These are phyloP conservation scores for Aspergillaceae sp. DNA, from an alignment of 2,329 filamentous ascomycete genomes.

Conservation along the genomic window DNA sequence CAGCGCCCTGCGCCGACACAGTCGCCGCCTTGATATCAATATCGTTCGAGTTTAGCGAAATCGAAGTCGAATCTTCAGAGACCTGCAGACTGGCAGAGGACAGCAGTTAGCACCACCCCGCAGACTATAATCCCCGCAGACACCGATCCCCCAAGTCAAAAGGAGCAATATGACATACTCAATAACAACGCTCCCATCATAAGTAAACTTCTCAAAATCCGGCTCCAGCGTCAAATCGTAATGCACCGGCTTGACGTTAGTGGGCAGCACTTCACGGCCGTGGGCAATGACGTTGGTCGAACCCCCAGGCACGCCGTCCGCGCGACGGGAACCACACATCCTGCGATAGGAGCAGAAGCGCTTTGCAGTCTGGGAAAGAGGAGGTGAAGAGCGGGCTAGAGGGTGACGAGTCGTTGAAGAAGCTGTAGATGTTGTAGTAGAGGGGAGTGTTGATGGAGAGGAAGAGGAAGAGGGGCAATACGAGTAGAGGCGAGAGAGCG, in stretches of 20 bases:
- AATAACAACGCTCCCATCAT: slow-evolving; percentile 74
- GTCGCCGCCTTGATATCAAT: slow-evolving; percentile 70
- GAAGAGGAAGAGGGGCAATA: slow-evolving; percentile 19
- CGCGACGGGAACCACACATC: slow-evolving; percentile 61
- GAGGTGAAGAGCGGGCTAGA: slow-evolving; percentile 12
- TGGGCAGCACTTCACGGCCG: slow-evolving; percentile 76
- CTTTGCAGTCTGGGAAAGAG: slow-evolving; percentile 26
- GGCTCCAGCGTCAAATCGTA: slow-evolving; percentile 90
- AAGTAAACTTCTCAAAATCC: slow-evolving; percentile 78
- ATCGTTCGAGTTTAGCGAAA: slow-evolving; percentile 81
- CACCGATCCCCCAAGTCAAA: neutral
- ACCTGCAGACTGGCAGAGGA: slow-evolving; percentile 58
- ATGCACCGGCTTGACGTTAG: slow-evolving; percentile 84
- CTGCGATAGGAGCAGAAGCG: slow-evolving; percentile 68
- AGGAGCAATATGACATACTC: slow-evolving; percentile 46
- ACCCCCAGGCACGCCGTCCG: slow-evolving; percentile 43
- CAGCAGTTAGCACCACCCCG: slow-evolving; percentile 5
- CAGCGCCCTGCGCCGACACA: slow-evolving; percentile 50
- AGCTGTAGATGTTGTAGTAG: slow-evolving; percentile 15
- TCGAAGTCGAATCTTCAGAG: slow-evolving; percentile 69
- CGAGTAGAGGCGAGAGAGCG: slow-evolving; percentile 17
- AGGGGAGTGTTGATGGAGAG: slow-evolving; percentile 10
- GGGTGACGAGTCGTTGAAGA: slow-evolving; percentile 13
- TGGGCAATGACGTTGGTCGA: slow-evolving; percentile 50
- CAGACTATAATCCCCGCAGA: neutral